Evolutionary conservation across 805 yeast species (phyloP).

Genomic region (Saturnispora silvae): DNA sequence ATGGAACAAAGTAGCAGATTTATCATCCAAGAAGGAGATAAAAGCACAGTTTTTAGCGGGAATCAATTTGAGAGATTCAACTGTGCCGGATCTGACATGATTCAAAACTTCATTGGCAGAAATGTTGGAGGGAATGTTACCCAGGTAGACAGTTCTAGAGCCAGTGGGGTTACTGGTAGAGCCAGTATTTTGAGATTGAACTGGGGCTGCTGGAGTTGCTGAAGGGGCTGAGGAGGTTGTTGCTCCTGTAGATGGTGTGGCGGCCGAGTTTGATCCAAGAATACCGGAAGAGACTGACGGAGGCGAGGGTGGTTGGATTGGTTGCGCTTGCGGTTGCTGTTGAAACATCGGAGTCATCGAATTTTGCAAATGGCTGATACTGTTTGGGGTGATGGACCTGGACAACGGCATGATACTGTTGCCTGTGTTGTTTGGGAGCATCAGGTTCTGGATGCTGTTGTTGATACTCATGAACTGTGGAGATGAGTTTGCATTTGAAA

Average conservation of each 20-base stretch:
- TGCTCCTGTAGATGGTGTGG: no score
- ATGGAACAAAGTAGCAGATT: conserved; percentile 82
- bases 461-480: conserved; percentile 6
- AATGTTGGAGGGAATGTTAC: conserved; percentile 75
- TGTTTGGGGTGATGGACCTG: conserved; percentile 6
- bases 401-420: conserved; percentile 1
- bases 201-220: conserved; percentile 8
- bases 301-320: conserved; percentile 3
- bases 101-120: conserved; percentile 75
- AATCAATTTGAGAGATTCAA: conserved; percentile 69
- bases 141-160: conserved; percentile 82
- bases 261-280: no score
- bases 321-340: conserved; percentile 3
- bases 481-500: conserved; percentile 1
- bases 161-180: conserved; percentile 13
- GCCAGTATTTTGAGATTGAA: not conserved
- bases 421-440: not conserved
- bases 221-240: no score
- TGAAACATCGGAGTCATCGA: conserved; percentile 7
- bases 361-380: conserved; percentile 2
- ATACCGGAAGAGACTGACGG: no score
- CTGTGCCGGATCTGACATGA: conserved; percentile 83
- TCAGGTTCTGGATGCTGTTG: not conserved
- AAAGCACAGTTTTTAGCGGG: conserved; percentile 85
- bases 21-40: conserved; percentile 79